Evolutionary conservation across 768 basidiomycete species (phyloP).

Genomic region (Leccinum pellstonianum): DNA sequence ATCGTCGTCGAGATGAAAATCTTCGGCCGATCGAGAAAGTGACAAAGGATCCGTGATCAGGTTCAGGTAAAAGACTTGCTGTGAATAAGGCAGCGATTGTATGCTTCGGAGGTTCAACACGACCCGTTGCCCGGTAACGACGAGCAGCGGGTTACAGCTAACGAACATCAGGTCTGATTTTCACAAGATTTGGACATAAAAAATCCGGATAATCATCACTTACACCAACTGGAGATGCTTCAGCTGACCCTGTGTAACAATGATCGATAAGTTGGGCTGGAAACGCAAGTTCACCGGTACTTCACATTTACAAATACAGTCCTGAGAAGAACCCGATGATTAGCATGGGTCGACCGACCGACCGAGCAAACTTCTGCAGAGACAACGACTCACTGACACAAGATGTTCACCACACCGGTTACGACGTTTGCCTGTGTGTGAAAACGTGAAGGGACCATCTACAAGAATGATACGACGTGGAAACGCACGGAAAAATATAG

Average conservation of each 20-base stretch:
- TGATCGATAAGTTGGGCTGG: neutral
- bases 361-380: neutral
- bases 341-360: neutral
- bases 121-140: conserved; percentile 15
- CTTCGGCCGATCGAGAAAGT: neutral
- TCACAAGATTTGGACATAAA: neutral
- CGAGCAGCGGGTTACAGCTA: conserved; percentile 9
- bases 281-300: neutral
- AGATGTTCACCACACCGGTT: neutral
- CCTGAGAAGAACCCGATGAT: neutral
- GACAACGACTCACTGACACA: conserved; percentile 7
- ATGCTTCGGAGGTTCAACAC: conserved; percentile 17
- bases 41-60: neutral
- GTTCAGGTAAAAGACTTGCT: neutral
- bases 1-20: neutral
- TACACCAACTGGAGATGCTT: conserved; percentile 1
- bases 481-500: neutral
- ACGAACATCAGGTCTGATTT: neutral
- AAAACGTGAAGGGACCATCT: neutral
- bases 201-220: neutral
- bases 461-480: neutral
- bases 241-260: neutral
- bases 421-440: neutral
- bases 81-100: neutral
- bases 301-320: neutral